Conservation (phyloP, 345 rosid genomes). For the Acer negundo region DNA sequence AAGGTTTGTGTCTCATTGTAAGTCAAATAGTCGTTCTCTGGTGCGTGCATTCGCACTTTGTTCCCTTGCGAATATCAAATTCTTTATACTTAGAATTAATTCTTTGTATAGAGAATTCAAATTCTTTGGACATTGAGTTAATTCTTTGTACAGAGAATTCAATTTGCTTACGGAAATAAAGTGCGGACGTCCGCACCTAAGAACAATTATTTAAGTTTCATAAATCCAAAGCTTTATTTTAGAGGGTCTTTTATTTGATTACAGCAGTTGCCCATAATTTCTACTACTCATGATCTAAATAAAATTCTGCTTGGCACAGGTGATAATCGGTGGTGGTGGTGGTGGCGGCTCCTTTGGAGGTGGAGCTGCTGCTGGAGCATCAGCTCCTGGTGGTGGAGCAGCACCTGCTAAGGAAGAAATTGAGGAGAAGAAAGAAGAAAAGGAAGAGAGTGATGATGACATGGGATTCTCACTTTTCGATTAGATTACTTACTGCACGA, state of each 20-base stretch:
- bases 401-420: constrained; percentile 51
- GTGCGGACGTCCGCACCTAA: background rate
- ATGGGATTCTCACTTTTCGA: constrained; percentile 76
- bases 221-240: background rate
- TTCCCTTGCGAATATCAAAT: background rate
- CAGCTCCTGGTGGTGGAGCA: constrained; percentile 46
- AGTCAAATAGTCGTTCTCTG: background rate
- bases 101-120: background rate
- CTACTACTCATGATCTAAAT: background rate
- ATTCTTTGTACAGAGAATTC: background rate
- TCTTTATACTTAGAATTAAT: background rate
- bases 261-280: no score
- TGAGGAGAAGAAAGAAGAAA: constrained; percentile 64
- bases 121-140: background rate
- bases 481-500: constrained; percentile 22
- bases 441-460: constrained; percentile 66
- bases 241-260: background rate
- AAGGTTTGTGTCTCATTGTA: background rate
- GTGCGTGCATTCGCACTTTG: background rate
- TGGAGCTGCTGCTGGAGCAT: constrained; percentile 33
- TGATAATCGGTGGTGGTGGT: constrained; percentile 48
- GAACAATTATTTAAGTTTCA: background rate
- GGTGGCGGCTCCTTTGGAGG: constrained; percentile 55
- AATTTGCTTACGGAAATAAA: background rate
- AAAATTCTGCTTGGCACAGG: constrained; percentile 27